These are phyloP conservation scores for Maudiozyma humilis DNA, from an alignment of 1,139 yeast species.

Conservation along the genomic window DNA sequence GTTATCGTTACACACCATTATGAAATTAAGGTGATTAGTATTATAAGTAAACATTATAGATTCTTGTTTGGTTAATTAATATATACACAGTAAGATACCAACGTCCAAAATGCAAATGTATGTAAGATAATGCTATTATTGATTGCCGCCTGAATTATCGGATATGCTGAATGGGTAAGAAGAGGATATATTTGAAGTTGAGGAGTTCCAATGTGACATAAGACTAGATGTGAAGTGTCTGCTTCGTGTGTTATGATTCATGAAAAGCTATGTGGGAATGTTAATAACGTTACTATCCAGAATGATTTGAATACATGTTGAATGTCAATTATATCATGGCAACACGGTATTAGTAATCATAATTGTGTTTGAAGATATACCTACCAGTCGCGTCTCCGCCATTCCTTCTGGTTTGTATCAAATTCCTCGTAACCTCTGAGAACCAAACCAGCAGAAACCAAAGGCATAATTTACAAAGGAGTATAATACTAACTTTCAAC, in stretches of 20 bases:
- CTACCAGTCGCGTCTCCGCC: no score
- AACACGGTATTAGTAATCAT: background rate
- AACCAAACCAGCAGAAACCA: no score
- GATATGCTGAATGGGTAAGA: background rate
- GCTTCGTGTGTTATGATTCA: background rate
- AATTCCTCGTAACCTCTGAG: no score
- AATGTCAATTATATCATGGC: background rate
- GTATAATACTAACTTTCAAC: conserved; percentile 4
- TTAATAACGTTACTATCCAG: background rate
- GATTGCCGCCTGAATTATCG: no score
- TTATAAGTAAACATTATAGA: no score
- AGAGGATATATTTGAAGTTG: no score
- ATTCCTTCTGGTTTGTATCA: no score
- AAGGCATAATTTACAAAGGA: no score
- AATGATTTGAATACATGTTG: background rate
- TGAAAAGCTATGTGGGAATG: background rate
- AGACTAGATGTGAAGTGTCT: background rate
- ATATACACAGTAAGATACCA: no score
- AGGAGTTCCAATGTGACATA: no score
- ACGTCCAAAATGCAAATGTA: conserved; percentile 32
- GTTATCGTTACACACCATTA: background rate
- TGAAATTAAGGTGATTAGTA: background rate
- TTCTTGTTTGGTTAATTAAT: no score
- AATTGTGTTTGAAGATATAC: no score
- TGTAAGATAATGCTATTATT: conserved; percentile 10